phyloP scores from a whole-genome alignment of 345 rosid species.

The Hirschfeldia incana region DNA sequence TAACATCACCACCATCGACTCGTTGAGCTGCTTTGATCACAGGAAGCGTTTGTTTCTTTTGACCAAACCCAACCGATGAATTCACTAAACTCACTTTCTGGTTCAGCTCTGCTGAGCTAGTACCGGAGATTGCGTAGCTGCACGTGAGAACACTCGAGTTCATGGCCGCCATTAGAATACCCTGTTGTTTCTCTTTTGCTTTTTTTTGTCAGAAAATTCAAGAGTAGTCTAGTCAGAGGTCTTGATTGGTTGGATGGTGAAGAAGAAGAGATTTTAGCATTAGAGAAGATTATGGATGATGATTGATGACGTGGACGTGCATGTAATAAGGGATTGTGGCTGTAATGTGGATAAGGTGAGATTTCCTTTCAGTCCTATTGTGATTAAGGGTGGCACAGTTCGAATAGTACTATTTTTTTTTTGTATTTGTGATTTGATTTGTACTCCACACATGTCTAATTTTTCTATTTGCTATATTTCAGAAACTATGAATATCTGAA shows the following conservation, averaged over 20 bases:
- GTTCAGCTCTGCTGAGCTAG: slow-evolving; percentile 60
- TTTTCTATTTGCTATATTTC: too few species aligned
- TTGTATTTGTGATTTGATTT: too few species aligned
- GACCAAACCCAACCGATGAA: slow-evolving; percentile 42
- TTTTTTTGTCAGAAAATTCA: neutral
- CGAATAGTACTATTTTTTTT: too few species aligned
- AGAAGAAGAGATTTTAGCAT: slow-evolving; percentile 40
- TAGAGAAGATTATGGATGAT: slow-evolving; percentile 42
- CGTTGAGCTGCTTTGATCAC: slow-evolving; percentile 59
- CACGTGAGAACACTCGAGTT: slow-evolving; percentile 85
- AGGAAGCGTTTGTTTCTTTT: slow-evolving; percentile 52
- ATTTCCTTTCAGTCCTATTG: slow-evolving; percentile 72
- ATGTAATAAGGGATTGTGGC: slow-evolving; percentile 59
- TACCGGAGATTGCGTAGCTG: slow-evolving; percentile 66
- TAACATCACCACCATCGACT: slow-evolving; percentile 40
- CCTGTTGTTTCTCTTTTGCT: neutral
- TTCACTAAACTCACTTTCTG: slow-evolving; percentile 52
- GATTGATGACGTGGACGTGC: slow-evolving; percentile 33
- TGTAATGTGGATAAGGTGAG: slow-evolving; percentile 94
- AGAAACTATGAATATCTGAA: too few species aligned
- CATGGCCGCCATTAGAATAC: slow-evolving; percentile 62
- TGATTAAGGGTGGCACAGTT: too few species aligned
- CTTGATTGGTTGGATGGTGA: slow-evolving; percentile 26
- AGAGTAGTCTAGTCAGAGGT: neutral
- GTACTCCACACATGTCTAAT: too few species aligned